These are phyloP conservation scores for Vigna nakashimae DNA, from an alignment of 306 rosid species.

Conservation along the genomic window DNA sequence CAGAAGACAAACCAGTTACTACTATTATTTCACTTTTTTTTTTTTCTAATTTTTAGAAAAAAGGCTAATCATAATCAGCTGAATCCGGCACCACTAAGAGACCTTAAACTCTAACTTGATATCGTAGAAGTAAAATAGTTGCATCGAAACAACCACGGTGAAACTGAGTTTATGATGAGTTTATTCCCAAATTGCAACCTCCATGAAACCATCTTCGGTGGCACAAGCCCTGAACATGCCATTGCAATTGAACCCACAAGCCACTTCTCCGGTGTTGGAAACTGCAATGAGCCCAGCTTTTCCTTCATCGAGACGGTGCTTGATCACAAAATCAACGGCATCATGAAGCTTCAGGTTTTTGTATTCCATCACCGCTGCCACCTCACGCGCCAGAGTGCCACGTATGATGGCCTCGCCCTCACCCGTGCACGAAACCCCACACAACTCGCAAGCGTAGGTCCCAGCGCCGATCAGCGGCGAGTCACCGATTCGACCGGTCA, in stretches of 20 bases:
- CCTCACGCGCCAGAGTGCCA: conserved; percentile 94
- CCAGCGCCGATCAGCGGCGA: conserved; percentile 87
- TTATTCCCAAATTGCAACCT: conserved; percentile 89
- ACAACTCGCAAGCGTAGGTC: conserved; percentile 77
- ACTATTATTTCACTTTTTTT: conserved; percentile 39
- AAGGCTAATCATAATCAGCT: neutral
- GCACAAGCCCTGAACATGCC: conserved; percentile 95
- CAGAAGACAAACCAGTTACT: neutral
- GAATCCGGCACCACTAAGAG: neutral
- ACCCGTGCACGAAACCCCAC: conserved; percentile 90
- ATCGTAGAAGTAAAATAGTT: conserved; percentile 29
- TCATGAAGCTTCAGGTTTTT: conserved; percentile 79
- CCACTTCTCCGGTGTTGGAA: conserved; percentile 84
- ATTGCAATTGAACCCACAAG: conserved; percentile 81
- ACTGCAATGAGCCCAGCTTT: conserved; percentile 88
- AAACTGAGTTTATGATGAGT: neutral
- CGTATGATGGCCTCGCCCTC: conserved; percentile 98
- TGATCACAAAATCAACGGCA: conserved; percentile 81
- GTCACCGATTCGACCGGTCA: conserved; percentile 90
- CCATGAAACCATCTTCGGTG: conserved; percentile 89
- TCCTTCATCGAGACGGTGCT: conserved; percentile 80
- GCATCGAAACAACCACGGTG: neutral
- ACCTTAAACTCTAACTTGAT: neutral
- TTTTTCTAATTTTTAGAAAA: conserved; percentile 5
- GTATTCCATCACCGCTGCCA: conserved; percentile 97